Conservation (phyloP, 257 asterid genomes). For the Asclepias syriaca region DNA sequence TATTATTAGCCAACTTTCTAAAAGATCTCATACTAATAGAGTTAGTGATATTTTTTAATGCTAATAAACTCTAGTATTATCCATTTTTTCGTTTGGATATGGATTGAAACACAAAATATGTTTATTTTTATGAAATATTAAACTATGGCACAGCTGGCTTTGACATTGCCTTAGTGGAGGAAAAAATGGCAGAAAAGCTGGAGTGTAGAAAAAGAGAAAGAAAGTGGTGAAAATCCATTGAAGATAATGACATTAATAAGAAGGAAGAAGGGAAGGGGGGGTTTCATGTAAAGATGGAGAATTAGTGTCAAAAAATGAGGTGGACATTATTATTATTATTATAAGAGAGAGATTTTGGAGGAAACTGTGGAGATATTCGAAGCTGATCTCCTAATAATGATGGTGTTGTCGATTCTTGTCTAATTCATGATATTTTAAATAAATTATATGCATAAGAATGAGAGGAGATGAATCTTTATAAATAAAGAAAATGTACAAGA, state of each 20-base stretch:
- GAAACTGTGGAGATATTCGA: constrained; percentile 17
- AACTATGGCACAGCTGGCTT: too few species aligned
- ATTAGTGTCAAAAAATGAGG: constrained; percentile 23
- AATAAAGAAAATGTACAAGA: too few species aligned
- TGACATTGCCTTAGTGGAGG: constrained; percentile 25
- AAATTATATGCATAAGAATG: too few species aligned
- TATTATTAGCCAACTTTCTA: too few species aligned
- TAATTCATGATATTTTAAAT: too few species aligned
- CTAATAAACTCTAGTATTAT: too few species aligned
- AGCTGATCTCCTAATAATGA: constrained; percentile 43
- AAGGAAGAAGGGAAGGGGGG: constrained; percentile 21
- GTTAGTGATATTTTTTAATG: too few species aligned
- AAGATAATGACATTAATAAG: constrained; percentile 16
- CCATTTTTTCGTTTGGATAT: too few species aligned
- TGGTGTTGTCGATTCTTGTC: constrained; percentile 42
- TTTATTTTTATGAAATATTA: too few species aligned
- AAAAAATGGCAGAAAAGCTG: constrained; percentile 31
- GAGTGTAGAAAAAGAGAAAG: constrained; percentile 13
- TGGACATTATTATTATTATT: constrained; percentile 25
- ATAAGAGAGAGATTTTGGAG: constrained; percentile 7
- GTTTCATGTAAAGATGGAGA: constrained; percentile 23
- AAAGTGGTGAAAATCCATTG: constrained; percentile 26
- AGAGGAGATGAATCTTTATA: too few species aligned
- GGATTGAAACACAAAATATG: too few species aligned
- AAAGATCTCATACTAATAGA: too few species aligned